Conservation (phyloP, 306 rosid species). For the Lotus japonicus region DNA sequence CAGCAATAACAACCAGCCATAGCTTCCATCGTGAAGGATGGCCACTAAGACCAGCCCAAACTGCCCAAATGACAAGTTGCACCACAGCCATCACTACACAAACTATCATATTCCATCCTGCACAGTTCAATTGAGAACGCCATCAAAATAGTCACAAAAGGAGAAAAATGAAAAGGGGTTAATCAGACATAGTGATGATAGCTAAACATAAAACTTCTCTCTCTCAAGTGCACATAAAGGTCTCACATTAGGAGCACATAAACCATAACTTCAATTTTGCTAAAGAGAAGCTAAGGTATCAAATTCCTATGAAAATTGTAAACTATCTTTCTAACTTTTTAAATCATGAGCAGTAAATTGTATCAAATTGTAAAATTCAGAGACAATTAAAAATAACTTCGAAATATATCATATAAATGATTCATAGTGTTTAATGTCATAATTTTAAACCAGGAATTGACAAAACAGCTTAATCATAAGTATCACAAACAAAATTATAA, state of each 20-base stretch:
- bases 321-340: too few relatives aligned
- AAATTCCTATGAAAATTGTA: too few relatives aligned
- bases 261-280: background rate
- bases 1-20: constrained; percentile 59
- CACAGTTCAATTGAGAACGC: background rate
- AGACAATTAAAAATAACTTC: too few relatives aligned
- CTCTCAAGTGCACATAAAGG: background rate
- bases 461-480: too few relatives aligned
- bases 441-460: too few relatives aligned
- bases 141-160: background rate
- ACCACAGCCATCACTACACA: constrained; percentile 60
- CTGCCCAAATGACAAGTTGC: constrained; percentile 72
- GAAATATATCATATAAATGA: too few relatives aligned
- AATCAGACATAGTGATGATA: background rate
- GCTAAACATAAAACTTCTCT: background rate
- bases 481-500: too few relatives aligned
- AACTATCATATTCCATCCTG: constrained; percentile 90
- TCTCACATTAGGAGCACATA: background rate
- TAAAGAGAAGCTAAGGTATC: too few relatives aligned
- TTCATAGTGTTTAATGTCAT: too few relatives aligned
- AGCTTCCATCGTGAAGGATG: constrained; percentile 79
- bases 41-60: constrained; percentile 51
- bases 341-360: too few relatives aligned
- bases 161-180: background rate
- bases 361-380: too few relatives aligned